phyloP scores from a whole-genome alignment of 2,329 filamentous ascomycete species.

The Bipolaris gigantea region DNA sequence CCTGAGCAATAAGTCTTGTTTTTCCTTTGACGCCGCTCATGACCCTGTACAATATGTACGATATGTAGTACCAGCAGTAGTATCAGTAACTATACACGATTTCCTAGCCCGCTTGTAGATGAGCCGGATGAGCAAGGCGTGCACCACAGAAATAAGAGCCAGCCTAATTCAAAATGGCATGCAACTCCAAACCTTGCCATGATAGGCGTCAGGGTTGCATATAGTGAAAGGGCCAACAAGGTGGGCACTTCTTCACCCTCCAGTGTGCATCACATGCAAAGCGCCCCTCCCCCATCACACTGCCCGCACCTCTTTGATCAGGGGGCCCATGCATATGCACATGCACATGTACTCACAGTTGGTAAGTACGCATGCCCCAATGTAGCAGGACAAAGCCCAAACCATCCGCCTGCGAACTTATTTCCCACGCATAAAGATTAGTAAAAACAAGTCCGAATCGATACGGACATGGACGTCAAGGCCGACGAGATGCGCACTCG shows the following conservation, averaged over 20 bases:
- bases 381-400: not conserved
- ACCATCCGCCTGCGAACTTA: not conserved
- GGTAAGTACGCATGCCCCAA: no score
- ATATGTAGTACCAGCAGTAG: conserved; percentile 2
- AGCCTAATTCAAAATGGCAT: not conserved
- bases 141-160: not conserved
- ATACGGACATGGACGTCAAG: no score
- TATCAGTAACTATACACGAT: conserved; percentile 8
- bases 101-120: not conserved
- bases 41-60: conserved; percentile 15
- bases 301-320: not conserved
- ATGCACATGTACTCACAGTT: not conserved
- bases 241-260: not conserved
- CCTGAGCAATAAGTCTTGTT: not conserved
- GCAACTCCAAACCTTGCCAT: not conserved
- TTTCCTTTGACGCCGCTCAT: conserved; percentile 8
- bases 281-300: not conserved
- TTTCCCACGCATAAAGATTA: no score
- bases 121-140: not conserved
- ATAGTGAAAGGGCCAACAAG: not conserved
- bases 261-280: not conserved
- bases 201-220: not conserved
- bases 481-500: no score
- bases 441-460: no score
- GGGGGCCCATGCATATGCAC: not conserved